A percentile compares a stretch with the other conserved stretches of the same genome.
Conservation (phyloP, 495 filamentous ascomycete genomes). For the Physcia stellaris region DNA sequence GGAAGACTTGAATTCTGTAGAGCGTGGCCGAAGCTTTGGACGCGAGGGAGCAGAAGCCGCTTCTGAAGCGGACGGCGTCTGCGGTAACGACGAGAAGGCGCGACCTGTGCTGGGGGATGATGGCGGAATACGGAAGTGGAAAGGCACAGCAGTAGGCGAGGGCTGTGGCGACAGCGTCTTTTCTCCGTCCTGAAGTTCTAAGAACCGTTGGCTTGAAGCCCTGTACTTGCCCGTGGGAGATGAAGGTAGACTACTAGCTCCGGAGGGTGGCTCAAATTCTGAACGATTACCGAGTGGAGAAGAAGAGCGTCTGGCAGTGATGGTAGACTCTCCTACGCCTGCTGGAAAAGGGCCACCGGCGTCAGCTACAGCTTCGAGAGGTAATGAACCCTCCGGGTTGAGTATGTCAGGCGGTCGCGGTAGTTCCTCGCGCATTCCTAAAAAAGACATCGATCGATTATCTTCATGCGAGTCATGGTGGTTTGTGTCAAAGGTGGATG, state of each 20-base stretch:
- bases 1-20: constrained; percentile 32
- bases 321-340: neutral
- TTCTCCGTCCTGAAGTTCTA: neutral
- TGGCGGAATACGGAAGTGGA: constrained; percentile 35
- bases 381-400: neutral
- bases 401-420: constrained; percentile 19
- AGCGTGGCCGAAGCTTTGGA: constrained; percentile 26
- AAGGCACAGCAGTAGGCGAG: constrained; percentile 36
- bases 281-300: too few relatives aligned
- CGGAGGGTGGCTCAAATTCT: too few relatives aligned
- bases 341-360: constrained; percentile 4
- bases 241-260: too few relatives aligned
- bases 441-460: constrained; percentile 31
- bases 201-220: too few relatives aligned
- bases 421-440: constrained; percentile 37
- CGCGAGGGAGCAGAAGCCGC: constrained; percentile 22
- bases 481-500: too few relatives aligned
- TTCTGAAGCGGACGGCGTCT: constrained; percentile 13
- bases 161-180: constrained; percentile 8
- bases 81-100: constrained; percentile 22
- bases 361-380: constrained; percentile 6
- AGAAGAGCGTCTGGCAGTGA: neutral
- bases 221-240: too few relatives aligned
- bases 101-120: constrained; percentile 25
- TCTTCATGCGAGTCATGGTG: constrained; percentile 8